Conservation (phyloP, 2,329 filamentous ascomycete genomes). For the Hypoxylon sp. region DNA sequence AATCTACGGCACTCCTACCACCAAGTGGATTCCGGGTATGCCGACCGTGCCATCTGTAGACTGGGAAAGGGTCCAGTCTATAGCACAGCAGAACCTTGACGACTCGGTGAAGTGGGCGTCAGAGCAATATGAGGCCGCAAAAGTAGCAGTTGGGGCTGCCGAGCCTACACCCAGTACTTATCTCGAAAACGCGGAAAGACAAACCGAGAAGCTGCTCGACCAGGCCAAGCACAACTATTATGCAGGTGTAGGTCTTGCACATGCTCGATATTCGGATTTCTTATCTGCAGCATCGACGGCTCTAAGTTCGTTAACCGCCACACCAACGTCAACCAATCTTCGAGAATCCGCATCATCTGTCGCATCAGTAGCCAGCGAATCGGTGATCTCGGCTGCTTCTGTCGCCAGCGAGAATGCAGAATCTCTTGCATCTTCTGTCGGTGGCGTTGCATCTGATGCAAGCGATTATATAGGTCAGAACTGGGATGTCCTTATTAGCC, state of each 20-base stretch:
- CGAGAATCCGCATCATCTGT: slow-evolving; percentile 61
- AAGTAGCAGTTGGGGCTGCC: slow-evolving; percentile 72
- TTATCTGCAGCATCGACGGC: slow-evolving; percentile 78
- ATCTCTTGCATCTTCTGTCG: background rate
- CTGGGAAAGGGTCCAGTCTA: slow-evolving; percentile 68
- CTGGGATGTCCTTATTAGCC: slow-evolving; percentile 73
- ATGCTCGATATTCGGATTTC: slow-evolving; percentile 83
- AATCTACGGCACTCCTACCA: slow-evolving; percentile 63
- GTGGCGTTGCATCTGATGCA: background rate
- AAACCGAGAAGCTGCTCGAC: slow-evolving; percentile 69
- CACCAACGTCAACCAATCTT: slow-evolving; percentile 70
- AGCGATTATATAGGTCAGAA: slow-evolving; percentile 60
- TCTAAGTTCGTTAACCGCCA: slow-evolving; percentile 70
- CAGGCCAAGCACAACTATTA: slow-evolving; percentile 78
- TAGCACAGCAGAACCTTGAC: slow-evolving; percentile 77
- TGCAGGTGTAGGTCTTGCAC: slow-evolving; percentile 81
- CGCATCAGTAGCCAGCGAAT: slow-evolving; percentile 62
- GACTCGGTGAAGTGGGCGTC: slow-evolving; percentile 80
- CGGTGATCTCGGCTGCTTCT: slow-evolving; percentile 60
- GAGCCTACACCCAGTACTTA: slow-evolving; percentile 70
- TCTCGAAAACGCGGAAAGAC: slow-evolving; percentile 54
- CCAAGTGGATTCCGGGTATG: slow-evolving; percentile 54
- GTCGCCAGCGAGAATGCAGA: slow-evolving; percentile 55
- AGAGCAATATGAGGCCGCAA: slow-evolving; percentile 77
- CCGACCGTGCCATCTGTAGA: slow-evolving; percentile 58